These are phyloP conservation scores for Cryptococcus jaspeensis DNA, from an alignment of 1,284 basidiomycete species.

Conservation along the genomic window DNA sequence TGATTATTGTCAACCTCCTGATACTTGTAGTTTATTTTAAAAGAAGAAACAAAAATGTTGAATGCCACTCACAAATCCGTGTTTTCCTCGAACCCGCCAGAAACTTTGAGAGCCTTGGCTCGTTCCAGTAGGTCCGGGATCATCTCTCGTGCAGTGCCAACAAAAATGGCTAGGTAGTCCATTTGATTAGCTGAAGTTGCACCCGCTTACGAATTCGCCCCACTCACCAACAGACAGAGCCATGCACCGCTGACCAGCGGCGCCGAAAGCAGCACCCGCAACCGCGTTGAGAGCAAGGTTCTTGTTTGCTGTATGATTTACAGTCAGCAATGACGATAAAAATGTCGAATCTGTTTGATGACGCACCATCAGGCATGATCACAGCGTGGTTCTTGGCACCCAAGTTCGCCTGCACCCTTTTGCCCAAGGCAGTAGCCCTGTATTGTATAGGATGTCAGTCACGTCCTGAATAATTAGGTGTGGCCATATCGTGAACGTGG, in stretches of 20 bases:
- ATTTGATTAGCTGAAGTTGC: background rate
- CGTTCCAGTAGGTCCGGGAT: conserved; percentile 83
- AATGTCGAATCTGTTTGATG: background rate
- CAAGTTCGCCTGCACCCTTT: conserved; percentile 87
- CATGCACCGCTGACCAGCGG: conserved; percentile 97
- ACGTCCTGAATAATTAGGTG: too few species aligned
- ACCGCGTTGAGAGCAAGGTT: conserved; percentile 92
- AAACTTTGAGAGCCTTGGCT: conserved; percentile 76
- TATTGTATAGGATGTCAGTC: background rate
- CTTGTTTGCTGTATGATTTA: conserved; percentile 76
- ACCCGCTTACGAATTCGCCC: background rate
- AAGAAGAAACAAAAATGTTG: background rate
- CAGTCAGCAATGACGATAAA: background rate
- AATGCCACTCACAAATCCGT: conserved; percentile 72
- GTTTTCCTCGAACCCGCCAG: conserved; percentile 83
- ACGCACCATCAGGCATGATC: conserved; percentile 85
- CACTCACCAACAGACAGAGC: conserved; percentile 78
- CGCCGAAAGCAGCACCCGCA: conserved; percentile 93
- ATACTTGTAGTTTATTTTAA: too few species aligned
- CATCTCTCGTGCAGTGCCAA: conserved; percentile 80
- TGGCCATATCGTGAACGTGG: too few species aligned
- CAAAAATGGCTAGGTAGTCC: conserved; percentile 59
- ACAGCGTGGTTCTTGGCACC: conserved; percentile 97
- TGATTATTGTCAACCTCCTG: background rate
- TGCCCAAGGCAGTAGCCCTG: conserved; percentile 58